A percentile compares a stretch with the other conserved stretches of the same genome.
Evolutionary conservation across 768 basidiomycete genomes (phyloP).

Genomic region (Podaxis carcinomalis): DNA sequence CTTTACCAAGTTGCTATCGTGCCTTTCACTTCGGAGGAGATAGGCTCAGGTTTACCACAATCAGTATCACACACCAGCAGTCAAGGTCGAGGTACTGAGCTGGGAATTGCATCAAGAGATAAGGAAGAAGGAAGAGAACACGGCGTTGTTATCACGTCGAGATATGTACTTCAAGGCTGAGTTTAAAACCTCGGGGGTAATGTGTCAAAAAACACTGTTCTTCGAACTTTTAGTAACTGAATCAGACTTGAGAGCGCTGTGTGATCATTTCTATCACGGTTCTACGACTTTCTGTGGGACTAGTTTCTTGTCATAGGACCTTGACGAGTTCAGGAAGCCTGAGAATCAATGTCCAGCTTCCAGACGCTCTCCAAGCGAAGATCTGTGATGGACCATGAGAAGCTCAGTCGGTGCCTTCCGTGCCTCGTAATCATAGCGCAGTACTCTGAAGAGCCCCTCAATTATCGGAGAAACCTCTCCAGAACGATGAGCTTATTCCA

Average conservation of each 20-base stretch:
- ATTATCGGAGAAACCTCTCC: constrained; percentile 9
- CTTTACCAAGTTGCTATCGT: neutral
- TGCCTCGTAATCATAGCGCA: neutral
- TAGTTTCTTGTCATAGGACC: neutral
- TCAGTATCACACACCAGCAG: neutral
- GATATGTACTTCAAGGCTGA: neutral
- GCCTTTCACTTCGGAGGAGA: neutral
- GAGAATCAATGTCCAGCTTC: neutral
- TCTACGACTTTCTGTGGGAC: no score
- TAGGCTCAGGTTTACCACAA: neutral
- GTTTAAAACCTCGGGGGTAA: constrained; percentile 5
- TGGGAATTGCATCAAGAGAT: constrained; percentile 2
- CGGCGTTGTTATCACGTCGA: neutral
- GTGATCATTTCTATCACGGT: no score
- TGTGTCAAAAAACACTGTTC: constrained; percentile 2
- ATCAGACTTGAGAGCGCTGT: neutral
- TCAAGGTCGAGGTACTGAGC: neutral
- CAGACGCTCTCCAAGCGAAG: neutral
- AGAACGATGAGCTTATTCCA: constrained; percentile 3
- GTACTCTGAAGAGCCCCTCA: neutral
- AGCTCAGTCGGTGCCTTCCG: neutral
- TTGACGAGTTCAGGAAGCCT: neutral
- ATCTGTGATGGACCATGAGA: neutral
- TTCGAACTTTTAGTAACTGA: neutral
- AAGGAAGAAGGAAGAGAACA: neutral